Percentiles rank a stretch among this genome's conserved stretches.
Conservation (phyloP, 192 early-diverging fungal species). For the Cetraspora pellucida region DNA sequence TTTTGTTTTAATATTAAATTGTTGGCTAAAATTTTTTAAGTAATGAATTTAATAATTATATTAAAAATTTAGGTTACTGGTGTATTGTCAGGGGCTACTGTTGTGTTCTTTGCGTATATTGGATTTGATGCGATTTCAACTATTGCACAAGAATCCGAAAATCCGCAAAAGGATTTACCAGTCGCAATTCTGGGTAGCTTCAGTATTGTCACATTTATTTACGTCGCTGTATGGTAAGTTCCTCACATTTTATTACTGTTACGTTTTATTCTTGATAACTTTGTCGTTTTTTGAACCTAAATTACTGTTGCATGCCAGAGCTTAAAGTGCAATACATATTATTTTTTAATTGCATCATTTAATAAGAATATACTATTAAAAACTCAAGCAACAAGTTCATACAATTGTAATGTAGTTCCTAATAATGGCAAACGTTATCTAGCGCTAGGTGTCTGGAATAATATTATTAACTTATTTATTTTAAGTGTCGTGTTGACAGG, state of each 20-base stretch:
- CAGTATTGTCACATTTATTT: conserved; percentile 75
- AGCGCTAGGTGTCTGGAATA: neutral
- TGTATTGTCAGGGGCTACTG: conserved; percentile 69
- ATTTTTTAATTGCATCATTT: too few relatives aligned
- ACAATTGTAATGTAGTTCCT: neutral
- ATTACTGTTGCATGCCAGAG: neutral
- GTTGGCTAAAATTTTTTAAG: too few relatives aligned
- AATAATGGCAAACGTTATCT: neutral
- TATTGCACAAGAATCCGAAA: conserved; percentile 77
- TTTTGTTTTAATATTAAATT: too few relatives aligned
- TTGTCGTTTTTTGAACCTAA: neutral
- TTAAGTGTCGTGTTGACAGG: conserved; percentile 70
- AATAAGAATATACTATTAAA: too few relatives aligned
- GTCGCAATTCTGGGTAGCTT: conserved; percentile 86
- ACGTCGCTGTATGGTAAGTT: conserved; percentile 63
- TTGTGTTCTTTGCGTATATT: conserved; percentile 82
- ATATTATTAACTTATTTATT: neutral
- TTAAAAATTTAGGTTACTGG: conserved; percentile 49
- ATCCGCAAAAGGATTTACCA: conserved; percentile 80
- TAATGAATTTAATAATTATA: too few relatives aligned
- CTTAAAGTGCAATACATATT: too few relatives aligned
- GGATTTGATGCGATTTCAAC: conserved; percentile 91
- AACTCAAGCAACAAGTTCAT: too few relatives aligned
- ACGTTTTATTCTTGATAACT: neutral
- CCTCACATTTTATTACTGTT: neutral